Base-by-base conservation (phyloP, 805 yeast species). In the Wickerhamomyces xylosicus region DNA sequence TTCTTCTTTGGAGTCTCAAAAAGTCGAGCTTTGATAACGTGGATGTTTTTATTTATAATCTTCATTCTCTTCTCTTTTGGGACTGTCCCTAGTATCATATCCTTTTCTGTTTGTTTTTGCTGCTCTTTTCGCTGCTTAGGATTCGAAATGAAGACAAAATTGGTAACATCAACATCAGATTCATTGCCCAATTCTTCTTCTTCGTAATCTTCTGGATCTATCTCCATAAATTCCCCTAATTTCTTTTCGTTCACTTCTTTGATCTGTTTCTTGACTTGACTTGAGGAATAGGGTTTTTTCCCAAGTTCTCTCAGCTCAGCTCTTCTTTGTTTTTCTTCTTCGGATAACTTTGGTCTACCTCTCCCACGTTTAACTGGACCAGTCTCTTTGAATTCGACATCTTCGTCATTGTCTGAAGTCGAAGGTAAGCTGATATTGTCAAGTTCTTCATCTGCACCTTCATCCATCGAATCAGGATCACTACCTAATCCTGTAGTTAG, bases 1-100 rank as follows among this genome's bases (percentile, higher is more conserved):
- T 45, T 52, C 37, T 48, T 54, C 29, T 54, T 52, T 0, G 63
- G 62, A 20, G 59, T 49, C 2, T 47, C 37, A 36, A 59, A 59
- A 1, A 54, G 49, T 11, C 49, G 54, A 36, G 49, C n/a, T 10
- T 35, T 33, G 2, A 45, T 31, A 1, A 47, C 14, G 10, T 36
- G 37, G 6, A 46, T 42, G 13, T 34, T 31, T 21, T 40, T 46
- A 4, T 28, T 37, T 6, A 28, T 14, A 14, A 5, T 19, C 18
- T 10, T 34, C 36, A 5, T 18, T 20, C 13, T 42, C 35, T 33
- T 33, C 38, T 36, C 44, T 34, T 13, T 40, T 7, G 25, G 25
- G 10, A 21, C 25, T 10, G 25, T n/a, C n/a, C n/a, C n/a, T n/a
- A n/a, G n/a, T n/a, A n/a, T n/a, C n/a, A n/a, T n/a, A n/a, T n/a